Base-by-base conservation (phyloP, 2,329 filamentous ascomycete genomes). In the Fusarium austroafricanum region DNA sequence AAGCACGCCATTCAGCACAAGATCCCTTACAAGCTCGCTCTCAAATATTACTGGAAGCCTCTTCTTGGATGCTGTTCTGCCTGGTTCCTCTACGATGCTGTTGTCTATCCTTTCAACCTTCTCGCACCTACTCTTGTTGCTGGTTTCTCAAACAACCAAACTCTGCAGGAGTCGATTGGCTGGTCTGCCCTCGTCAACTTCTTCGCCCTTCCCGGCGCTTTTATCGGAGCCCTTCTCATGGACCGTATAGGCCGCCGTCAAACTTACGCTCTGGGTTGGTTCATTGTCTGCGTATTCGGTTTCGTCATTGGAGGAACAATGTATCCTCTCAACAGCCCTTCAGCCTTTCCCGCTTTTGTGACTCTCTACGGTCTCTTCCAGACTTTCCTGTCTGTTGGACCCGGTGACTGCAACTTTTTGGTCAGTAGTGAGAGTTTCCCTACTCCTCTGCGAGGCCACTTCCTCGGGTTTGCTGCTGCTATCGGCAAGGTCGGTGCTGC, bases 31-130 rank as follows among this genome's bases (percentile, higher is more conserved):
- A 45, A 23, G 28, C 50, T 53, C 15, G 39, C 39, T 20, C 15
- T 45, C 0, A 53, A 53, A 39, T 45, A 26, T 1, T 53, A 53
- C 2, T 45, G 50, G 50, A 53, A 53, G 4, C 50, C 39, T 8
- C 39, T 53, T 5, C 28, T 53, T 5, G 50, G 39, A 0, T 53
- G 39, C 20, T 53, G 50, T 15, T 53, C 39, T 17, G 50, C 50
- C 10, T 53, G 50, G 50, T 53, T 53, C 28, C 39, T 53, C 12
- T 53, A 53, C 39, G 39, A 53, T 10, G 50, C 50, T 9, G 50
- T 53, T 0, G 39, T 53, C 1, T 53, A 53, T 6, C 50, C 50
- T 1, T 53, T 53, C 3, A 53, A 53, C 5, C 50, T 53, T 1
- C 6, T 45, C 3, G 50, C 50, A 15, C 50, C 50, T 5, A 53